Evolutionary conservation across 2,329 filamentous ascomycete species (phyloP).

Genomic region (Trichoderma sp.): DNA sequence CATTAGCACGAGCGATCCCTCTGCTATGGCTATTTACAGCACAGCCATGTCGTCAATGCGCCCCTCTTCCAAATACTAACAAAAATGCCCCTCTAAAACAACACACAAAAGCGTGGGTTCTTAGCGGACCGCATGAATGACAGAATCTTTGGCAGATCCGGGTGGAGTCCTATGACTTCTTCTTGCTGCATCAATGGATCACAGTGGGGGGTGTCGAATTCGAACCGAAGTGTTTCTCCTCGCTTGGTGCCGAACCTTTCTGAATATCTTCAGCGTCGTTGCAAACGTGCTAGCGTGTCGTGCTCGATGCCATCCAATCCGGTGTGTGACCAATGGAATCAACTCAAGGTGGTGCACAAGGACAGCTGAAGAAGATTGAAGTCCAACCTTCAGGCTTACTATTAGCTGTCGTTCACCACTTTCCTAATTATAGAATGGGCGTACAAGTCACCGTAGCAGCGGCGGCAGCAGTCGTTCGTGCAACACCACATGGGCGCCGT

Average conservation of each 20-base stretch:
- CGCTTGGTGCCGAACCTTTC: too few species aligned
- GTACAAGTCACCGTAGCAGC: not conserved
- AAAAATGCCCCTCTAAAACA: not conserved
- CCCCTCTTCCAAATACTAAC: not conserved
- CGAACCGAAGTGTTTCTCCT: too few species aligned
- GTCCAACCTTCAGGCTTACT: not conserved
- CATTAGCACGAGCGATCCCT: constrained; percentile 24
- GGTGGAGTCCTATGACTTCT: constrained; percentile 7
- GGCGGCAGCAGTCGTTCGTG: not conserved
- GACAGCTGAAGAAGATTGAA: not conserved
- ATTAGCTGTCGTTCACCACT: not conserved
- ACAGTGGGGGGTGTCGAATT: not conserved
- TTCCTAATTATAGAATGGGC: not conserved
- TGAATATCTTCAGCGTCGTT: not conserved
- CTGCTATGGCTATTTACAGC: constrained; percentile 9
- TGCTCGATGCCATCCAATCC: constrained; percentile 17
- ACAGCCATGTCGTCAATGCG: constrained; percentile 16
- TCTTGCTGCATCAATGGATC: not conserved
- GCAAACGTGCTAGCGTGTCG: not conserved
- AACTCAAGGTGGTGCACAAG: not conserved
- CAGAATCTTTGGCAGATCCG: constrained; percentile 19
- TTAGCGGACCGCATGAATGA: not conserved
- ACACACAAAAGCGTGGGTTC: not conserved
- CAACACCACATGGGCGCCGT: not conserved
- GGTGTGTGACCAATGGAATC: constrained; percentile 26